Evolutionary conservation across 805 yeast species (phyloP), one percentile per base, ranked within the genome.

Genomic region (Candida ulmi): DNA sequence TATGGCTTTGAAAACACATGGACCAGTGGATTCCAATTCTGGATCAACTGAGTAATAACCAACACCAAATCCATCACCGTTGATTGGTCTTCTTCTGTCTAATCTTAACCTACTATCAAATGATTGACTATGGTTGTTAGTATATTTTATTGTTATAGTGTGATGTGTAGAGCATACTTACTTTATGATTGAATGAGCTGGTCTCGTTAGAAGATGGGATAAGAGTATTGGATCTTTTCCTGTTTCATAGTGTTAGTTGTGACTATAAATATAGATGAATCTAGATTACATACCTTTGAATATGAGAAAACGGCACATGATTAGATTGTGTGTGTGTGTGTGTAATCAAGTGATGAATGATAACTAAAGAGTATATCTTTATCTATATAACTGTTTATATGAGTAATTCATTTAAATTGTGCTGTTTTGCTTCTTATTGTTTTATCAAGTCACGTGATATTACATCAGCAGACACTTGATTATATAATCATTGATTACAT

Each of bases 61-160:
- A 17, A 93, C 91, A 2, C 99, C 99, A 61, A 93, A 93, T 1
- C 99, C 99, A 61, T 93, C 99, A 31, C 99, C 99, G 59, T 93
- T 93, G 50, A 93, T 87, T 2, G 99, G 98, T 38, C 95, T 77
- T 48, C 95, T 62, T 52, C 79, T 81, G 55, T 93, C 98, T 15
- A 93, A 69, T 40, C 99, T 71, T 30, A 93, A 69, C 36, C 99
- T 65, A 30, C 93, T 80, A 58, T 93, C 99, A 55, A 85, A 93
- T 3, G 96, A 86, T 57, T 93, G 99, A 60, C 66, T 62, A 25
- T 25, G 13, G 9, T 17, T 16, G 26, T 30, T 30, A 19, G 18
- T 30, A 17, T 11, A 40, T 35, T 15, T 42, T 9, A n/a, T 12
- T 28, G 29, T 42, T 23, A 31, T 11, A n/a, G 9, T 15, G 16